Evolutionary conservation across 1,284 basidiomycete species (phyloP).

Genomic region (Melampsora larici-populina): DNA sequence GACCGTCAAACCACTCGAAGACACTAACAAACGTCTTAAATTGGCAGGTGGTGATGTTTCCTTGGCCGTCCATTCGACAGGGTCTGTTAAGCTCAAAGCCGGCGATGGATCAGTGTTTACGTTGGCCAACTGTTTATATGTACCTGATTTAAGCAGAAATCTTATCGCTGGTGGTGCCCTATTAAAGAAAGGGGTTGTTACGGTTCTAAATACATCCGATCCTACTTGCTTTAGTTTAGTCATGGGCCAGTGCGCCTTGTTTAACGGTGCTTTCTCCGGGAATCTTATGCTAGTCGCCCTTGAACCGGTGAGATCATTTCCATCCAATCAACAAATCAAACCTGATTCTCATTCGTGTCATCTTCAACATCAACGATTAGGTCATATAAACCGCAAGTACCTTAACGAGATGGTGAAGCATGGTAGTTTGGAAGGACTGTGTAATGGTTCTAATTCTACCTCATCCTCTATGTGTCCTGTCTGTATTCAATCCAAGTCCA

Average conservation of each 20-base stretch:
- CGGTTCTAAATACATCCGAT: neutral
- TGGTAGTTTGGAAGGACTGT: neutral
- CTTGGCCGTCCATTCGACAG: too few species aligned
- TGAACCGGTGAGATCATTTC: slow-evolving; percentile 7
- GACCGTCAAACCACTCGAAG: neutral
- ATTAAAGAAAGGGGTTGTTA: neutral
- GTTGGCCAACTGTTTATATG: neutral
- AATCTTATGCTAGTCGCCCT: slow-evolving; percentile 10
- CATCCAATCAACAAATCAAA: neutral
- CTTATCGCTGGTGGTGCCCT: too few species aligned
- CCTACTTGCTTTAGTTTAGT: neutral
- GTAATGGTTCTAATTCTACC: neutral
- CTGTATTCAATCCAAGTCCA: neutral
- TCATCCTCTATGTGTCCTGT: neutral
- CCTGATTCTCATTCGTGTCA: neutral
- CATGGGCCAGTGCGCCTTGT: neutral
- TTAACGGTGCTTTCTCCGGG: neutral
- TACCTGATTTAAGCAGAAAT: too few species aligned
- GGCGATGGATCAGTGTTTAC: neutral
- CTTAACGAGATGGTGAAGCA: neutral
- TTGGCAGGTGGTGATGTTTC: neutral
- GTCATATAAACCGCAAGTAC: slow-evolving; percentile 4
- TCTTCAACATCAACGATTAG: slow-evolving; percentile 15
- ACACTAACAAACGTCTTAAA: neutral
- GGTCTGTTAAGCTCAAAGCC: neutral